Evolutionary conservation across 768 basidiomycete species (phyloP), one percentile per base, ranked within the genome.

Genomic region (Serendipita vermifera): DNA sequence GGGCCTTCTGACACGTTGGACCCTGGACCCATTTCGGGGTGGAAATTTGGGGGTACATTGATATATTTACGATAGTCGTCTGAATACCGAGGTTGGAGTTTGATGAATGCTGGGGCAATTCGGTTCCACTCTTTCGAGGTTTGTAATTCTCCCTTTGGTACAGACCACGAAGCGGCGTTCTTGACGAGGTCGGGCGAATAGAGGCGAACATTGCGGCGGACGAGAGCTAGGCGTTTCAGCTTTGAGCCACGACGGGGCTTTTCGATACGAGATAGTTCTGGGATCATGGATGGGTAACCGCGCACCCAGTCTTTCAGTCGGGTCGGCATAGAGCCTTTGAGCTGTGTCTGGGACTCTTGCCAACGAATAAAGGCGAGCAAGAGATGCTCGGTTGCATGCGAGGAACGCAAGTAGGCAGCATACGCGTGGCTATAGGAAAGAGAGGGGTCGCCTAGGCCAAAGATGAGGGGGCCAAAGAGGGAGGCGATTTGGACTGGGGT

Each of bases 281-380:
- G 79, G 3, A 94, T 71, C 77, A 83, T 88, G 6, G 80, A 67
- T 0, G 91, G 90, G 64, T 97, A 96, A 2, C 87, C 87, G 58
- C 85, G 78, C 59, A 94, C 85, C 88, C 90, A 93, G 61, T 87
- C 83, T 63, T 86, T 85, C 59, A 96, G 80, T n/a, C 87, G 80
- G 13, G 80, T 78, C 2, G 93, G 94, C 6, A 91, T 79, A 2
- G 82, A 81, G 3, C 83, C 75, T 5, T 80, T 72, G 3, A 79
- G 72, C 3, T 79, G 76, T 56, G 64, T 59, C 3, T 65, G 60
- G 3, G 77, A 73, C 57, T 85, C 81, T 62, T 89, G 83, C 73
- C 82, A 86, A 29, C 93, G 81, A 57, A 98, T 83, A 67, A 85
- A 94, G 0, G 88, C 78, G 11, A 98, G 77, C n/a, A 97, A 72